Conservation (phyloP, 257 asterid genomes). For the Lantana camara region DNA sequence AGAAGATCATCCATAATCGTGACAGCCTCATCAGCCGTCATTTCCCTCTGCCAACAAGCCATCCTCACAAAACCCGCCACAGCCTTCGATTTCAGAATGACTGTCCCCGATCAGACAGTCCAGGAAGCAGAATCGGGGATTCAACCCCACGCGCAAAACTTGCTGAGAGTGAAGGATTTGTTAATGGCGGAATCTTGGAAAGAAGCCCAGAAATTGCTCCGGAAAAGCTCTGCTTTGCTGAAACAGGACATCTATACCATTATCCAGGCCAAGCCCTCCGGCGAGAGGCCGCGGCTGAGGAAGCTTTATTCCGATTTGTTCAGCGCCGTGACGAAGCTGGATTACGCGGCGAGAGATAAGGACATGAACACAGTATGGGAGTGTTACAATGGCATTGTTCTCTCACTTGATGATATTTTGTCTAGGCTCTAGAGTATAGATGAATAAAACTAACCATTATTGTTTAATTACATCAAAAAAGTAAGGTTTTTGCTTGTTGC, state of each 20-base stretch:
- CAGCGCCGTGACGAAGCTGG: constrained; percentile 56
- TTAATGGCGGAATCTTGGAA: constrained; percentile 54
- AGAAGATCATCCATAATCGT: constrained; percentile 38
- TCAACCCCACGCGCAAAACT: constrained; percentile 39
- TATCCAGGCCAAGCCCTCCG: constrained; percentile 56
- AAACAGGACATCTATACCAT: constrained; percentile 76
- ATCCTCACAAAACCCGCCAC: constrained; percentile 12
- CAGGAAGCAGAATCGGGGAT: constrained; percentile 61
- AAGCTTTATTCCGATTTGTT: constrained; percentile 50
- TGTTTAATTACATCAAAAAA: too few species aligned
- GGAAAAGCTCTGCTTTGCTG: constrained; percentile 53
- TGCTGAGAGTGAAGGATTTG: constrained; percentile 49
- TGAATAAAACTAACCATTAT: too few species aligned
- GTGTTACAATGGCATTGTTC: constrained; percentile 39
- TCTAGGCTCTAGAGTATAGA: constrained; percentile 42
- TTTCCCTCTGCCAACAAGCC: constrained; percentile 15
- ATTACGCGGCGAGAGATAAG: constrained; percentile 77
- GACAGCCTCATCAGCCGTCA: constrained; percentile 19
- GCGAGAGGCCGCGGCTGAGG: constrained; percentile 57
- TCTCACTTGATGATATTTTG: constrained; percentile 49
- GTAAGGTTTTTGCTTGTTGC: too few species aligned
- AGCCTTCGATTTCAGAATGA: constrained; percentile 62
- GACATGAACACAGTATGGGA: constrained; percentile 54
- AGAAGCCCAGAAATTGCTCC: constrained; percentile 58
- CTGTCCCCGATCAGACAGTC: constrained; percentile 65